Conservation (phyloP, 108 stramenopile genomes). For the Conticribra guillardii region DNA sequence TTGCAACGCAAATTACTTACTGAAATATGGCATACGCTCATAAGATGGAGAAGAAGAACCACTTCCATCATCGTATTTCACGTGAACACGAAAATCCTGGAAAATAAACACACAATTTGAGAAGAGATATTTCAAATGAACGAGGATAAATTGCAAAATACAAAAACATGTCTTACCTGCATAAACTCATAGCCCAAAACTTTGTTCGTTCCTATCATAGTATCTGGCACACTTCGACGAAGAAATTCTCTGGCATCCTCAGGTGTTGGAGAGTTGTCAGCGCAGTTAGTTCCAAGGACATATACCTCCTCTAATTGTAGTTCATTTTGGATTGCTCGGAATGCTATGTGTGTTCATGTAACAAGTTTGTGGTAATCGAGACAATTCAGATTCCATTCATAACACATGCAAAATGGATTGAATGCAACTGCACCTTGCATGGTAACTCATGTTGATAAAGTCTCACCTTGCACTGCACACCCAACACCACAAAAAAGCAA, state of each 20-base stretch:
- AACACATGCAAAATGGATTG: too few relatives aligned
- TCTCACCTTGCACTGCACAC: conserved; percentile 75
- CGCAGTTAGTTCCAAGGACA: conserved; percentile 85
- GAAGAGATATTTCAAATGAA: too few relatives aligned
- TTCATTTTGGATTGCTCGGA: conserved; percentile 70
- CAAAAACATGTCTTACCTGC: conserved; percentile 36
- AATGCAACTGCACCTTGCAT: too few relatives aligned
- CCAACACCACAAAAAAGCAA: conserved; percentile 85
- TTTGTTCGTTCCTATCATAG: conserved; percentile 1
- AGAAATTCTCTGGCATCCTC: conserved; percentile 76
- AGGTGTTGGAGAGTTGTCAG: conserved; percentile 79
- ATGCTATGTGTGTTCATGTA: too few relatives aligned
- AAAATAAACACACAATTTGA: not conserved
- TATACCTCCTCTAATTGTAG: conserved; percentile 70
- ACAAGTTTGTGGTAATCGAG: too few relatives aligned
- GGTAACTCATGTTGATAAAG: not conserved
- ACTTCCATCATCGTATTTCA: conserved; percentile 58
- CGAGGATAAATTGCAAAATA: not conserved
- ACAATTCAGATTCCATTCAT: too few relatives aligned
- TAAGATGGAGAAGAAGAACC: conserved; percentile 36
- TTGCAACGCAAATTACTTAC: conserved; percentile 21
- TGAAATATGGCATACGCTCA: conserved; percentile 76
- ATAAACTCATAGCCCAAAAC: conserved; percentile 80
- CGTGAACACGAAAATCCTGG: conserved; percentile 77
- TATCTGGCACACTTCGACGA: conserved; percentile 50